A percentile compares a stretch with the other conserved stretches of the same genome.
Evolutionary conservation across 2,329 filamentous ascomycete genomes (phyloP).

Genomic region (Sporothrix inflata): DNA sequence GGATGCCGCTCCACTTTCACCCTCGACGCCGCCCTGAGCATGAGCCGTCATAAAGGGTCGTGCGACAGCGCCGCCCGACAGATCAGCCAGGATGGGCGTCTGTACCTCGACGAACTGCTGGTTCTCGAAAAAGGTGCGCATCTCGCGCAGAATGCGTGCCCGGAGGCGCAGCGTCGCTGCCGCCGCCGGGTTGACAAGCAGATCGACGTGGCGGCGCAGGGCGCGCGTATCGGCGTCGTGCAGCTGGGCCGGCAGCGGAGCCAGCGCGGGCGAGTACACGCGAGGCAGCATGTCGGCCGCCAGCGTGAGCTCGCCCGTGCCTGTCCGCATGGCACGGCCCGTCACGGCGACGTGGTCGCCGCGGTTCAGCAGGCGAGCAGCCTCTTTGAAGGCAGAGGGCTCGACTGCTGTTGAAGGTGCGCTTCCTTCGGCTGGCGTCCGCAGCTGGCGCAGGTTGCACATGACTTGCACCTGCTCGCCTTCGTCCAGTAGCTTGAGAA

Average conservation of each 20-base stretch:
- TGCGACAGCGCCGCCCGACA: slow-evolving; percentile 84
- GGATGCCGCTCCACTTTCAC: slow-evolving; percentile 36
- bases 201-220: slow-evolving; percentile 80
- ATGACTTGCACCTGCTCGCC: slow-evolving; percentile 75
- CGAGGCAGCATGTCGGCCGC: slow-evolving; percentile 68
- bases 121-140: slow-evolving; percentile 74
- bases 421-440: neutral
- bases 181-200: slow-evolving; percentile 72
- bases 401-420: slow-evolving; percentile 41
- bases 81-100: slow-evolving; percentile 82
- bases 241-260: slow-evolving; percentile 73
- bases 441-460: slow-evolving; percentile 63
- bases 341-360: slow-evolving; percentile 81
- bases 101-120: slow-evolving; percentile 82
- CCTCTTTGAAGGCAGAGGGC: slow-evolving; percentile 56
- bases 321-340: slow-evolving; percentile 70
- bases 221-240: slow-evolving; percentile 72
- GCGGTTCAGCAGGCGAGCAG: slow-evolving; percentile 69
- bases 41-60: slow-evolving; percentile 77
- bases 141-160: slow-evolving; percentile 70
- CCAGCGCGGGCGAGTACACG: slow-evolving; percentile 76
- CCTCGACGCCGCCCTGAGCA: neutral
- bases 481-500: slow-evolving; percentile 78
- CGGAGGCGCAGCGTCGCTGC: slow-evolving; percentile 69
- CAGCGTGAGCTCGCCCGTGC: slow-evolving; percentile 76